Evolutionary conservation across 805 yeast species (phyloP).

Genomic region (Sugiyamaella floridensis): DNA sequence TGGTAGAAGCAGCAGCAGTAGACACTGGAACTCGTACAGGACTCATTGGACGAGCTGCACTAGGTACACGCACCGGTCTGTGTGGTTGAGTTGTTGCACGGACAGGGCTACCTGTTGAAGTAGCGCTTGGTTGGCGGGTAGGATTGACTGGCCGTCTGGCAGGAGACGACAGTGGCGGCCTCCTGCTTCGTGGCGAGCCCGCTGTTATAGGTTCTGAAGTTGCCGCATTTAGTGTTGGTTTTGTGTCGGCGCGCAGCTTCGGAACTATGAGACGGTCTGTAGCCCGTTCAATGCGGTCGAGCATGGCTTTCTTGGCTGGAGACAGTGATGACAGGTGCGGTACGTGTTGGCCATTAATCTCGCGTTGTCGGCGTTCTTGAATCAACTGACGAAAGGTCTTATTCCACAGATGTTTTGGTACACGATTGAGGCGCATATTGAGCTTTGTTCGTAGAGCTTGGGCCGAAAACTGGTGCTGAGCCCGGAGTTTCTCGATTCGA

Average conservation of each 20-base stretch:
- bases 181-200: too few species aligned
- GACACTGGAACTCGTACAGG: not conserved
- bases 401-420: constrained; percentile 43
- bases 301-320: constrained; percentile 6
- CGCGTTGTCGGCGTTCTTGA: constrained; percentile 22
- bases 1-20: too few species aligned
- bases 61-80: not conserved
- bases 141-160: not conserved
- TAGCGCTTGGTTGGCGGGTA: not conserved
- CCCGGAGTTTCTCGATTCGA: constrained; percentile 26
- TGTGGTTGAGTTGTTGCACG: too few species aligned
- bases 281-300: not conserved
- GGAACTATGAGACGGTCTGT: not conserved
- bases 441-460: constrained; percentile 34
- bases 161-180: not conserved
- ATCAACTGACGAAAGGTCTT: constrained; percentile 31
- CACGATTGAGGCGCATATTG: constrained; percentile 38
- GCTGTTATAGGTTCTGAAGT: too few species aligned
- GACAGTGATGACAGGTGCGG: constrained; percentile 1
- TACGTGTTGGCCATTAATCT: constrained; percentile 5
- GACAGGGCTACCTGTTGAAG: not conserved
- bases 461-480: constrained; percentile 25
- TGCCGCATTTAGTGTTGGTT: not conserved
- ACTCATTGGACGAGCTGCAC: not conserved
- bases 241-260: not conserved